These are phyloP conservation scores for Ophiostoma ips DNA, from an alignment of 2,329 filamentous ascomycete genomes.

Conservation along the genomic window DNA sequence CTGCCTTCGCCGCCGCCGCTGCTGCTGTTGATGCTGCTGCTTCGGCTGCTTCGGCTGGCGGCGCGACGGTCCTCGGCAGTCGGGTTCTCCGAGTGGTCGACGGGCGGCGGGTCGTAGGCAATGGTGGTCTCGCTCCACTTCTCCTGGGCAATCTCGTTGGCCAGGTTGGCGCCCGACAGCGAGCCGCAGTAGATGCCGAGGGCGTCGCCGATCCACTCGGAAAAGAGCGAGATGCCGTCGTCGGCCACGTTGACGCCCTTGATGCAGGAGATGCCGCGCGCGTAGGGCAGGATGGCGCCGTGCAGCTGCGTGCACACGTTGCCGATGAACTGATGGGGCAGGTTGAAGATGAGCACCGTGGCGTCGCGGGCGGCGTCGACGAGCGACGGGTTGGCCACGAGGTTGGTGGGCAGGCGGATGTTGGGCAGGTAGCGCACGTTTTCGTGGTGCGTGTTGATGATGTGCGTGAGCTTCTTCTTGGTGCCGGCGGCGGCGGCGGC, in stretches of 20 bases:
- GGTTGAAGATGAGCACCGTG: slow-evolving; percentile 87
- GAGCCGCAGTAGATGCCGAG: slow-evolving; percentile 95
- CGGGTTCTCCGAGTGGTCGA: slow-evolving; percentile 63
- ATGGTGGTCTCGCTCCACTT: slow-evolving; percentile 97
- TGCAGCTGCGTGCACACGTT: slow-evolving; percentile 72
- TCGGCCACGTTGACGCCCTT: slow-evolving; percentile 92
- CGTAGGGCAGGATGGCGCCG: slow-evolving; percentile 82
- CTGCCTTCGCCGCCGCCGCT: background rate
- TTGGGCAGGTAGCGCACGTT: slow-evolving; percentile 97
- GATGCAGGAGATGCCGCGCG: slow-evolving; percentile 91
- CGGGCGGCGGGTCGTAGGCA: slow-evolving; percentile 80
- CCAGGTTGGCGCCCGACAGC: slow-evolving; percentile 90
- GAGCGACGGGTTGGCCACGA: slow-evolving; percentile 71
- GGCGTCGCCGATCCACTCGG: slow-evolving; percentile 81
- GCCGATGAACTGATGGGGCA: slow-evolving; percentile 90
- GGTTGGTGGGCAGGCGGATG: slow-evolving; percentile 68
- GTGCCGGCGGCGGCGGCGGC: slow-evolving; percentile 31
- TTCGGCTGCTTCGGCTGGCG: too few relatives aligned
- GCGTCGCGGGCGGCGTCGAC: slow-evolving; percentile 68
- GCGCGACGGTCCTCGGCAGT: too few relatives aligned
- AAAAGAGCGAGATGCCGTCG: slow-evolving; percentile 77
- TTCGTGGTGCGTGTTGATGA: slow-evolving; percentile 90
- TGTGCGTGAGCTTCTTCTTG: slow-evolving; percentile 69
- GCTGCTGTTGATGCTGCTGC: slow-evolving; percentile 30
- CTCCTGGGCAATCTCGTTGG: slow-evolving; percentile 77